Percentiles rank a stretch among this genome's conserved stretches.
Evolutionary conservation across 306 rosid genomes (phyloP).

Genomic region (Arachis stenosperma): DNA sequence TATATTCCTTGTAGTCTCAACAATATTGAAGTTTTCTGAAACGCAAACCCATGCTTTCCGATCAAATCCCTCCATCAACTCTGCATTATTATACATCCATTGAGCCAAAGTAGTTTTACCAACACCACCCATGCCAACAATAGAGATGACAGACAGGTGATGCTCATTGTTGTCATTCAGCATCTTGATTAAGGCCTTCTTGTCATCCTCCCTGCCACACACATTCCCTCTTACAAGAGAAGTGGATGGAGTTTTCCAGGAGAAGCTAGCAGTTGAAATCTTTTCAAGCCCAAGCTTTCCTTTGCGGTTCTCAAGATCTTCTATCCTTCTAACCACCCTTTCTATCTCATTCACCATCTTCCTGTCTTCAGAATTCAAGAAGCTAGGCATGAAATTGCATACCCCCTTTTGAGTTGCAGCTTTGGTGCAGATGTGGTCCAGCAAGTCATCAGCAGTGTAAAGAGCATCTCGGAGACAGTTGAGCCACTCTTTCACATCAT

Average conservation of each 20-base stretch:
- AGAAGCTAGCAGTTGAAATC: background rate
- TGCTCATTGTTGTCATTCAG: background rate
- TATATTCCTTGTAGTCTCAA: background rate
- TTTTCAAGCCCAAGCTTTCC: background rate
- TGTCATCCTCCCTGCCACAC: slow-evolving; percentile 11
- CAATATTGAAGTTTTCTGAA: background rate
- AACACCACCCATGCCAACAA: slow-evolving; percentile 20
- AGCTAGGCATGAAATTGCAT: background rate
- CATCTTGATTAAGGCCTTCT: background rate
- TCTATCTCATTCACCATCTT: background rate
- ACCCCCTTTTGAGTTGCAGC: slow-evolving; percentile 4
- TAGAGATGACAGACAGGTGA: slow-evolving; percentile 7
- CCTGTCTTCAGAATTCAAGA: background rate
- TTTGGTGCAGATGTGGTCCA: slow-evolving; percentile 31
- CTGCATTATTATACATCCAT: background rate
- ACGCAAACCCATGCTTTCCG: slow-evolving; percentile 10
- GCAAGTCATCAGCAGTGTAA: slow-evolving; percentile 7
- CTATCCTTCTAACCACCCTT: background rate
- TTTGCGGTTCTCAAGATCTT: background rate
- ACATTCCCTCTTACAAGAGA: background rate
- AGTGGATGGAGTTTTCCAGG: background rate
- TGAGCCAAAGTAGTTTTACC: slow-evolving; percentile 20
- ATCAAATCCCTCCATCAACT: background rate
- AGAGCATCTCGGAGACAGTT: background rate
- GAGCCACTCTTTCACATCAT: background rate